Evolutionary conservation across 1,139 yeast species (phyloP).

Genomic region (Suhomyces ambrosiae): DNA sequence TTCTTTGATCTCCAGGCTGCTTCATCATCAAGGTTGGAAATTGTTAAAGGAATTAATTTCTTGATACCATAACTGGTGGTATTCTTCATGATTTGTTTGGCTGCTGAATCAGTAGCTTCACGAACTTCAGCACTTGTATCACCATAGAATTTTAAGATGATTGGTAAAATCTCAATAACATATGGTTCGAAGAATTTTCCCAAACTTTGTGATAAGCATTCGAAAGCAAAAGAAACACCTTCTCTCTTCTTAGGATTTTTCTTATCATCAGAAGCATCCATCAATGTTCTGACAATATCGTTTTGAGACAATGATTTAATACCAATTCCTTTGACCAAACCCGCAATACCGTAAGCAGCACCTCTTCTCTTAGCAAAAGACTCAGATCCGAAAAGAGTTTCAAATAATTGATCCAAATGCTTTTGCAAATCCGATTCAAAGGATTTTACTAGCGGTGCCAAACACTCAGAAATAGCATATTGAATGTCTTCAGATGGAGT

Average conservation of each 20-base stretch:
- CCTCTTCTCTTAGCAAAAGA: conserved; percentile 72
- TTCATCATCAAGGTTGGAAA: conserved; percentile 83
- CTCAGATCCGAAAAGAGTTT: conserved; percentile 57
- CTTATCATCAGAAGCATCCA: conserved; percentile 89
- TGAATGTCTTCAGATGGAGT: conserved; percentile 91
- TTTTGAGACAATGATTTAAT: conserved; percentile 72
- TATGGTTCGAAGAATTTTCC: conserved; percentile 89
- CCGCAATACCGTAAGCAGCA: conserved; percentile 95
- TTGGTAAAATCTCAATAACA: conserved; percentile 84
- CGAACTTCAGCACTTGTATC: conserved; percentile 85
- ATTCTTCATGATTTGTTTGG: conserved; percentile 83
- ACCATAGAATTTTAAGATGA: conserved; percentile 78
- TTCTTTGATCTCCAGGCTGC: conserved; percentile 96
- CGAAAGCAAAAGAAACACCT: conserved; percentile 86
- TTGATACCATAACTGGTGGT: conserved; percentile 93
- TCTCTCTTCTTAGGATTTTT: conserved; percentile 75
- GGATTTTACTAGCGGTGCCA: conserved; percentile 75
- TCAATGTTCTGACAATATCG: conserved; percentile 73
- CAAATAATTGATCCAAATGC: conserved; percentile 61
- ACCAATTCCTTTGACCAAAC: conserved; percentile 88
- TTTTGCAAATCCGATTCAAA: conserved; percentile 51
- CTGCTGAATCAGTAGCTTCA: conserved; percentile 84
- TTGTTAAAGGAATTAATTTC: conserved; percentile 86
- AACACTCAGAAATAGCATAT: conserved; percentile 79
- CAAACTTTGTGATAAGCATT: conserved; percentile 74